Base-by-base conservation (phyloP, 2,329 filamentous ascomycete species). In the Pseudogymnoascus sp. region DNA sequence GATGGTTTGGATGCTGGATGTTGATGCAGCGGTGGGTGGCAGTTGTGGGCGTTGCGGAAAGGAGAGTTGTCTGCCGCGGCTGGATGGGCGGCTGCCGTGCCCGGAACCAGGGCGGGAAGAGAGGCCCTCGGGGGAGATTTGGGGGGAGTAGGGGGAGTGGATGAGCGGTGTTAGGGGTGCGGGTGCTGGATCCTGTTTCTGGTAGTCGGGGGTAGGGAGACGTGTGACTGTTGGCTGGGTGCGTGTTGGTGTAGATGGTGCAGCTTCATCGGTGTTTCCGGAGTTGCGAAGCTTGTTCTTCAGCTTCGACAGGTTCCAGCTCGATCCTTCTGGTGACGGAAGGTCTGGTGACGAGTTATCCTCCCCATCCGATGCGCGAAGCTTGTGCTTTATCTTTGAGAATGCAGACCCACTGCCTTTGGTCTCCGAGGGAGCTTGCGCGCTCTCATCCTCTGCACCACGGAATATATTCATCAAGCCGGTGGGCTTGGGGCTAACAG, bases 281-380 rank as follows among this genome's bases (percentile, higher is more conserved):
- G 33, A 38, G 35, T 61, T 42, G 59, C 35, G 35, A 35, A 38
- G 33, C 35, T 61, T 61, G 59, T 31, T 42, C 59, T 61, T 61
- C 33, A 61, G 15, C 59, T 61, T 61, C 11, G 33, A 61, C 11
- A 61, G 13, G 35, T 42, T 38, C 59, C 35, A 61, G 21, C 59
- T 11, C 19, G 59, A 61, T 21, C 35, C 33, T 38, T 42, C 59
- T 13, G 59, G 38, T 2, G 59, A 38, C 13, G 33, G 21, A 13
- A 42, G 33, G 59, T 61, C 35, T 40, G 59, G 59, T 0, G 59
- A 38, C 4, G 35, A 19, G 59, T 61, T 61, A 38, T 61, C 59
- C 11, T 61, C 59, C 23, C n/a, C 35, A n/a, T 61, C 59, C 19
- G 59, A 61, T 19, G 33, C n/a, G 33, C 6, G 33, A 42, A 61